Percentiles rank a stretch among this genome's conserved stretches.
Conservation (phyloP, 805 yeast genomes). For the Barnettozyma sp. region DNA sequence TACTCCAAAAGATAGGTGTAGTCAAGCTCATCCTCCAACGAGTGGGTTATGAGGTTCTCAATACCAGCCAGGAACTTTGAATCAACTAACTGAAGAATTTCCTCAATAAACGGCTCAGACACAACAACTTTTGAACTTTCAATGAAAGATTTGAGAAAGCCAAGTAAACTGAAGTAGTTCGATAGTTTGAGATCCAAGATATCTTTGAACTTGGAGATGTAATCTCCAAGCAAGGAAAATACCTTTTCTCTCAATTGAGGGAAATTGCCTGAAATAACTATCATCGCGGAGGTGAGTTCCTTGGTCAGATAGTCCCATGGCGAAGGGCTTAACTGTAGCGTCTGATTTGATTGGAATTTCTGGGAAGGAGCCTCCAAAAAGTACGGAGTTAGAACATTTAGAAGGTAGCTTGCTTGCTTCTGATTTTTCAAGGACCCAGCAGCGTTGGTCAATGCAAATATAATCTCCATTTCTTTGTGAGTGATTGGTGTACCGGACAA, state of each 20-base stretch:
- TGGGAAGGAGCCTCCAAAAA: conserved; percentile 46
- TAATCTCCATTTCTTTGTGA: conserved; percentile 47
- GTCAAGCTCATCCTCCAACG: conserved; percentile 23
- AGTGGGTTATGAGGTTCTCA: conserved; percentile 30
- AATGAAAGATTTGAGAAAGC: conserved; percentile 30
- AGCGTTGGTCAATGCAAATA: conserved; percentile 40
- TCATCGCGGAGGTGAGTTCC: conserved; percentile 28
- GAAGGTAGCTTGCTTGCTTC: conserved; percentile 32
- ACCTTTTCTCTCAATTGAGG: conserved; percentile 23
- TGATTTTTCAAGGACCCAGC: conserved; percentile 28
- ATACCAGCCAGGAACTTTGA: conserved; percentile 15
- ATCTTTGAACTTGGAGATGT: conserved; percentile 19
- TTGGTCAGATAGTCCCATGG: conserved; percentile 35
- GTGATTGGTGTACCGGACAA: conserved; percentile 26
- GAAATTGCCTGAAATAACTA: conserved; percentile 23
- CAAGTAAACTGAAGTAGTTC: conserved; percentile 30
- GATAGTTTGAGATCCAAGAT: conserved; percentile 13
- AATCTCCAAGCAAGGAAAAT: conserved; percentile 20
- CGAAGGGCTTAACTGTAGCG: conserved; percentile 29
- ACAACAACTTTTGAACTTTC: conserved; percentile 19
- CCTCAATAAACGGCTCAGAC: conserved; percentile 19
- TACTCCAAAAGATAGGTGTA: conserved; percentile 28
- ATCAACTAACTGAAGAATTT: conserved; percentile 22
- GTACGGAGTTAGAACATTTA: conserved; percentile 40
- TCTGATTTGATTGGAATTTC: conserved; percentile 34